Conservation (phyloP, 768 basidiomycete genomes). For the Serendipita sp. region DNA sequence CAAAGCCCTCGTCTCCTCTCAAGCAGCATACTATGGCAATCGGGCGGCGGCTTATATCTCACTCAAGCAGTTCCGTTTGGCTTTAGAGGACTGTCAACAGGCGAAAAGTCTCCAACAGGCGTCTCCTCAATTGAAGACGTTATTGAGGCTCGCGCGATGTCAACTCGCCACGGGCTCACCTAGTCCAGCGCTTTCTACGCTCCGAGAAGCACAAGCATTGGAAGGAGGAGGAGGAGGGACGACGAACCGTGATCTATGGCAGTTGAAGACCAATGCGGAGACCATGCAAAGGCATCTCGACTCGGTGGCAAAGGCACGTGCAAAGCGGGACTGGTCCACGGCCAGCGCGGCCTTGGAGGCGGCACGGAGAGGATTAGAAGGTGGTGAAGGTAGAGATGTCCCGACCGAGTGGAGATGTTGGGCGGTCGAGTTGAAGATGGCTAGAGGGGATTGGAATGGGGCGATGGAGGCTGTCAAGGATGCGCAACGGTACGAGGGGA, state of each 20-base stretch:
- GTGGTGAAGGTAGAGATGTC: constrained; percentile 48
- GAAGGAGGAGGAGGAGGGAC: constrained; percentile 28
- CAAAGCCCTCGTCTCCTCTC: constrained; percentile 40
- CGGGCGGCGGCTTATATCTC: constrained; percentile 78
- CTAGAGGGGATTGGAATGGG: constrained; percentile 53
- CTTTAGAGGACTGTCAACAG: constrained; percentile 63
- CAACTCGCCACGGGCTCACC: constrained; percentile 65
- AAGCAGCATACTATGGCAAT: constrained; percentile 70
- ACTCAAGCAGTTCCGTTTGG: constrained; percentile 55
- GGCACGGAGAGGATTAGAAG: constrained; percentile 35
- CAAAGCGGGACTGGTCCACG: constrained; percentile 55
- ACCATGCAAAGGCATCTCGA: constrained; percentile 49
- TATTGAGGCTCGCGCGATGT: constrained; percentile 68
- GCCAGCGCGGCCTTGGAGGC: constrained; percentile 68
- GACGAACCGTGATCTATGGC: constrained; percentile 21
- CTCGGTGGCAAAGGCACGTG: constrained; percentile 41
- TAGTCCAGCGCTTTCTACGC: constrained; percentile 46
- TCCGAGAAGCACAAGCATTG: constrained; percentile 41
- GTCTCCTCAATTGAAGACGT: constrained; percentile 54
- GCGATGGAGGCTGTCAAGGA: constrained; percentile 64
- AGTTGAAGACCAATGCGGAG: constrained; percentile 44
- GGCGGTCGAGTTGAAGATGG: constrained; percentile 63
- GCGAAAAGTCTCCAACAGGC: constrained; percentile 48
- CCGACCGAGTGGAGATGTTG: constrained; percentile 70
- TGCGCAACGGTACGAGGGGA: constrained; percentile 50